A percentile compares a stretch with the other conserved stretches of the same genome.
phyloP scores from a whole-genome alignment of 1,284 basidiomycete genomes.

The Fomes fomentarius region DNA sequence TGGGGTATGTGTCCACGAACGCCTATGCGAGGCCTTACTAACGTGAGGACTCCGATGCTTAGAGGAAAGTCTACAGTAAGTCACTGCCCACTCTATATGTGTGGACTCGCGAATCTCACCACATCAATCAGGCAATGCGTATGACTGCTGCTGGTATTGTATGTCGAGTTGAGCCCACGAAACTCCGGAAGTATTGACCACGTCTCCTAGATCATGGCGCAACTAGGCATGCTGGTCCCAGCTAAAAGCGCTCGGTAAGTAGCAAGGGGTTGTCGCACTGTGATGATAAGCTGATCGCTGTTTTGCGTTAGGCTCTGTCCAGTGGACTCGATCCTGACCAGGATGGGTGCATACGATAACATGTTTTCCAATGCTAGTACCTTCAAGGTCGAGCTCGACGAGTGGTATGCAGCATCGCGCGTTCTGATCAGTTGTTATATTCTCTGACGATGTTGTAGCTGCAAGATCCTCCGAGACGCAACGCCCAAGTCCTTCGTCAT shows the following conservation, averaged over 20 bases:
- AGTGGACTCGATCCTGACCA: slow-evolving; percentile 92
- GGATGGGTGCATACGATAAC: slow-evolving; percentile 98
- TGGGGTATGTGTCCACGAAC: slow-evolving; percentile 62
- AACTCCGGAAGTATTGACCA: background rate
- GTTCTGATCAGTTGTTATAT: no score
- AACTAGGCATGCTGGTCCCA: slow-evolving; percentile 97
- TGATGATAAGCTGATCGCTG: slow-evolving; percentile 6
- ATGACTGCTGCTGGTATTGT: slow-evolving; percentile 96
- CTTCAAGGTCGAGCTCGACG: slow-evolving; percentile 96
- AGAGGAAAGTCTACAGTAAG: slow-evolving; percentile 86
- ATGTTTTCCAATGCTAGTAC: slow-evolving; percentile 96
- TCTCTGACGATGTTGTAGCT: slow-evolving; percentile 46
- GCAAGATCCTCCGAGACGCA: slow-evolving; percentile 89
- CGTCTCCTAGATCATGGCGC: slow-evolving; percentile 84
- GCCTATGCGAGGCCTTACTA: background rate
- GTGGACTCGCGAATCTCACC: no score
- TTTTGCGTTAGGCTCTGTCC: slow-evolving; percentile 69
- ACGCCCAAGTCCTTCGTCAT: slow-evolving; percentile 93
- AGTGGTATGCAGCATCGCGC: slow-evolving; percentile 62
- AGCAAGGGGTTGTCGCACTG: background rate
- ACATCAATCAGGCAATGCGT: slow-evolving; percentile 68
- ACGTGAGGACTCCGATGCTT: background rate
- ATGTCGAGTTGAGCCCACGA: slow-evolving; percentile 28
- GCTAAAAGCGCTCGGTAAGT: slow-evolving; percentile 78
- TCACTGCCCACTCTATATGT: slow-evolving; percentile 2